Evolutionary conservation across 768 basidiomycete genomes (phyloP).

Genomic region (Ramaria sp.): DNA sequence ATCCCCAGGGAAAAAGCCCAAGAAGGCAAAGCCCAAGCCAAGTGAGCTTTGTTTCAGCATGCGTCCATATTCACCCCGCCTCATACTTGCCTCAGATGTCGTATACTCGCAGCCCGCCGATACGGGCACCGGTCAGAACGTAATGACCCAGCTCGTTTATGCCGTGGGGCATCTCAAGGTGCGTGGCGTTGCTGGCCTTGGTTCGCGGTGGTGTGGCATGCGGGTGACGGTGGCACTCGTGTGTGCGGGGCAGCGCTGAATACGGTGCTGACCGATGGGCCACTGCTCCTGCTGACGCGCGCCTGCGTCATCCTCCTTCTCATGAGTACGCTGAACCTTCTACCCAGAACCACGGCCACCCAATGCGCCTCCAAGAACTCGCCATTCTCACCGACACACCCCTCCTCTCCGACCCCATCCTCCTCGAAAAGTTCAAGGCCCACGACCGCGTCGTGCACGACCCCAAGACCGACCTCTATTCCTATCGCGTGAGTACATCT

Average conservation of each 20-base stretch:
- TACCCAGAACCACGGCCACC: constrained; percentile 41
- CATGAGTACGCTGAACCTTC: neutral
- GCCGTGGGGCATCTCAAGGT: constrained; percentile 78
- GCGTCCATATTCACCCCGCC: neutral
- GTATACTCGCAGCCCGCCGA: constrained; percentile 86
- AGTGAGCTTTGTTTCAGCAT: neutral
- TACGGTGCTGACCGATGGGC: no score
- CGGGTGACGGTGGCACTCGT: no score
- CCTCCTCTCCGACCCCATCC: constrained; percentile 54
- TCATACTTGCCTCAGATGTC: constrained; percentile 15
- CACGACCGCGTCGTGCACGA: constrained; percentile 78
- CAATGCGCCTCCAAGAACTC: constrained; percentile 82
- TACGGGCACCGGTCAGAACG: constrained; percentile 68
- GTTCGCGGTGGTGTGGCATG: no score
- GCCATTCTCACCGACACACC: constrained; percentile 74
- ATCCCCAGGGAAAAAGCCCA: constrained; percentile 3
- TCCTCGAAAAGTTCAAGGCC: constrained; percentile 71
- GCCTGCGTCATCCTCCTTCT: no score
- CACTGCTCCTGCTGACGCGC: no score
- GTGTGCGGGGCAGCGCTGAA: no score
- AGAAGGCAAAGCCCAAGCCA: constrained; percentile 7
- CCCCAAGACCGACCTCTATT: constrained; percentile 74
- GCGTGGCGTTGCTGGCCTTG: no score
- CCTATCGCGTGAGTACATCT: constrained; percentile 56
- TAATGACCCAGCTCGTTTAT: constrained; percentile 82